Evolutionary conservation across 2,329 filamentous ascomycete species (phyloP).

Genomic region (Capronia coronata): DNA sequence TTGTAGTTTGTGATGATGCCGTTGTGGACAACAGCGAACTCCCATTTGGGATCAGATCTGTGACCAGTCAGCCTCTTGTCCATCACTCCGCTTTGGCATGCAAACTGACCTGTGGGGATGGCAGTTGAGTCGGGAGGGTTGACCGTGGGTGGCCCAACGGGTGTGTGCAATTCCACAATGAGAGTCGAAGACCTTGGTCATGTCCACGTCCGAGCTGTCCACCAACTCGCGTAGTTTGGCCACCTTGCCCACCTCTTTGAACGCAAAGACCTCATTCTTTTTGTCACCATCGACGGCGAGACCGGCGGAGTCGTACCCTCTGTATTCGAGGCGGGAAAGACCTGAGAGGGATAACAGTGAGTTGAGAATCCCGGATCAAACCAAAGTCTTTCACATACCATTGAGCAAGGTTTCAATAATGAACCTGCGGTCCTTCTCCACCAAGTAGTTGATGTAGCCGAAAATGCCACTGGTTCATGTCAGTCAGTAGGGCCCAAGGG

Average conservation of each 20-base stretch:
- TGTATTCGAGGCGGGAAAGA: constrained; percentile 92
- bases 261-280: constrained; percentile 94
- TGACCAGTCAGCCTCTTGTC: constrained; percentile 7
- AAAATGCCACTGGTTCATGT: constrained; percentile 70
- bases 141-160: constrained; percentile 95
- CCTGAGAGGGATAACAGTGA: constrained; percentile 47
- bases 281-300: constrained; percentile 95
- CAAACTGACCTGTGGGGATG: constrained; percentile 82
- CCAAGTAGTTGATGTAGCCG: constrained; percentile 98
- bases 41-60: constrained; percentile 89
- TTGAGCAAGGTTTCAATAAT: constrained; percentile 95
- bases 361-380: not conserved
- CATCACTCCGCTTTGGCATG: not conserved
- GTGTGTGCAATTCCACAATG: constrained; percentile 99
- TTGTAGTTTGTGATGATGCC: constrained; percentile 99
- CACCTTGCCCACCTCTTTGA: constrained; percentile 99
- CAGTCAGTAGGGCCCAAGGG: not conserved
- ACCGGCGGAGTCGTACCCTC: constrained; percentile 96
- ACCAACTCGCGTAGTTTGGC: constrained; percentile 93
- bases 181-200: constrained; percentile 91
- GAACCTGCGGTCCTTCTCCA: constrained; percentile 96
- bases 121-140: constrained; percentile 90
- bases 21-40: constrained; percentile 97
- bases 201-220: constrained; percentile 71
- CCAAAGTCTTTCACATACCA: constrained; percentile 53